Evolutionary conservation across 176 grass and related monocot genomes (phyloP).

Genomic region (Leersia perrieri): DNA sequence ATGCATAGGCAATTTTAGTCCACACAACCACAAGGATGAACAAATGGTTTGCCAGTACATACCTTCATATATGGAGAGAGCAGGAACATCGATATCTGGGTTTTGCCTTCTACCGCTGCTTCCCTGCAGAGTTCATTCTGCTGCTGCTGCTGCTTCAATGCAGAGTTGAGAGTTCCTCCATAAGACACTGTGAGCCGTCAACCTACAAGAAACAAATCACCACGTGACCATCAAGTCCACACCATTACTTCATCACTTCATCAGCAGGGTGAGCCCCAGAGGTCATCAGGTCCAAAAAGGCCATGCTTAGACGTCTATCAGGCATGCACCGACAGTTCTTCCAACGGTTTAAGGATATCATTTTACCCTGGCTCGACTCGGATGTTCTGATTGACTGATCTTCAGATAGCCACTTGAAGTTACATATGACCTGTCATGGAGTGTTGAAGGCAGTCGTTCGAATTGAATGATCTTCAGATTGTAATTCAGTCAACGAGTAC

Average conservation of each 20-base stretch:
- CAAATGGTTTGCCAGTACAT: neutral
- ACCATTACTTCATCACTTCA: neutral
- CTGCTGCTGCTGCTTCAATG: neutral
- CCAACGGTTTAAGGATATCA: neutral
- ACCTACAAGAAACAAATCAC: conserved; percentile 1
- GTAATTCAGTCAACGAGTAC: neutral
- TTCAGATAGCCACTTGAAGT: too few species aligned
- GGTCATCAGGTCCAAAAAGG: neutral
- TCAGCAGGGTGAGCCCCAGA: neutral
- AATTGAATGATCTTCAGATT: neutral
- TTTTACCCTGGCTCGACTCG: neutral
- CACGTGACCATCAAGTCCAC: neutral
- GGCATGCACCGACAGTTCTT: neutral
- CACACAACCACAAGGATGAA: neutral
- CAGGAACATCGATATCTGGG: neutral
- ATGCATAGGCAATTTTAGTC: neutral
- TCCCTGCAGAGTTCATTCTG: too few species aligned
- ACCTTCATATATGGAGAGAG: neutral
- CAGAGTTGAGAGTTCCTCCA: neutral
- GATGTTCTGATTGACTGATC: neutral
- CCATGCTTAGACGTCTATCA: neutral
- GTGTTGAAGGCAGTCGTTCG: too few species aligned
- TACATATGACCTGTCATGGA: too few species aligned
- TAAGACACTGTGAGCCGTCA: too few species aligned
- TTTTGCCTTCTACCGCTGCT: neutral